Evolutionary conservation across 495 filamentous ascomycete genomes (phyloP).

Genomic region (Aspergillus egyptiacus): DNA sequence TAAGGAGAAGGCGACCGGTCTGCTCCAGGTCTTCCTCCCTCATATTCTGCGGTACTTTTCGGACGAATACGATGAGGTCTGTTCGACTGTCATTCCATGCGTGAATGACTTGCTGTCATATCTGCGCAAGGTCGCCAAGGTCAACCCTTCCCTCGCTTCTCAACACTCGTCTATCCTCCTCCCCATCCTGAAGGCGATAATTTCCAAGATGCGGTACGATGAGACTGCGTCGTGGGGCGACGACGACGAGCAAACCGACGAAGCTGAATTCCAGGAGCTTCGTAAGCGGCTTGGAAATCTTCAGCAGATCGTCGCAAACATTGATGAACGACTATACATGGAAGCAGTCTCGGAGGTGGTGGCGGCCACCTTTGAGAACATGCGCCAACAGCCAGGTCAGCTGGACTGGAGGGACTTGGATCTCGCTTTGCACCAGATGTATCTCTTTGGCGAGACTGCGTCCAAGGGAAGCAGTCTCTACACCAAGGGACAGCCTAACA

Average conservation of each 20-base stretch:
- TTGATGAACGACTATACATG: constrained; percentile 79
- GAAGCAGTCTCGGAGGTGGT: constrained; percentile 80
- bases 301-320: constrained; percentile 81
- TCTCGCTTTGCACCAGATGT: constrained; percentile 94
- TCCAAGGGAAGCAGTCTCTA: constrained; percentile 79
- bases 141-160: constrained; percentile 51
- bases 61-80: constrained; percentile 97
- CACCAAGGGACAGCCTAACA: constrained; percentile 70
- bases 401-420: constrained; percentile 95
- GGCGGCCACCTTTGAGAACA: constrained; percentile 68
- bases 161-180: constrained; percentile 73
- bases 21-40: constrained; percentile 75
- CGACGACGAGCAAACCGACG: constrained; percentile 91
- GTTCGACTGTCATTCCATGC: constrained; percentile 86
- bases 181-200: constrained; percentile 82
- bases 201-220: constrained; percentile 93
- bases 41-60: constrained; percentile 87
- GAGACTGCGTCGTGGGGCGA: constrained; percentile 91
- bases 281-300: constrained; percentile 80
- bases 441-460: constrained; percentile 87
- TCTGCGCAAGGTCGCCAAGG: constrained; percentile 69
- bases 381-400: constrained; percentile 61
- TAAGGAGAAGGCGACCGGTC: constrained; percentile 59
- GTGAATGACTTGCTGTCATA: constrained; percentile 85
- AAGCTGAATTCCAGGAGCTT: constrained; percentile 96